A percentile compares a stretch with the other conserved stretches of the same genome.
Conservation (phyloP, 2,329 filamentous ascomycete species). For the Lasiodiplodia hormozganensis region DNA sequence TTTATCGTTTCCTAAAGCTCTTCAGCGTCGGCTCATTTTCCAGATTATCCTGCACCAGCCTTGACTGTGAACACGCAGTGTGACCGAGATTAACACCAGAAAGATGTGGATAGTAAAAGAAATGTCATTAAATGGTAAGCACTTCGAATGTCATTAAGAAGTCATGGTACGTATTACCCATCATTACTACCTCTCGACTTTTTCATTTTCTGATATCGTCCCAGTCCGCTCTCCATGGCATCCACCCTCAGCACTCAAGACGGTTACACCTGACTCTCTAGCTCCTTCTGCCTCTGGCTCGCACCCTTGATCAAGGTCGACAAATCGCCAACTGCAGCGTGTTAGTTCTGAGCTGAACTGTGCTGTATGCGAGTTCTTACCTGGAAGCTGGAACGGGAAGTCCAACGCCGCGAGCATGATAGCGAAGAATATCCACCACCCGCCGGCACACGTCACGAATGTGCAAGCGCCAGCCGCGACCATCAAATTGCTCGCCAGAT, state of each 20-base stretch:
- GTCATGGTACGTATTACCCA: constrained; percentile 21
- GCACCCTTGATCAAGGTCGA: constrained; percentile 54
- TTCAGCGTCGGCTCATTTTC: background rate
- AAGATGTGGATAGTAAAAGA: background rate
- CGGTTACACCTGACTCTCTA: background rate
- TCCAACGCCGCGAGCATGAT: constrained; percentile 62
- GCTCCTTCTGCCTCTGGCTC: constrained; percentile 40
- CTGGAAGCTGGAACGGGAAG: constrained; percentile 52
- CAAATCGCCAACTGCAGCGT: constrained; percentile 49
- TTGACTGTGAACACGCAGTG: background rate
- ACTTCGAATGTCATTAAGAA: background rate
- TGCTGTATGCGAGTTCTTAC: background rate
- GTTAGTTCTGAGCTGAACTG: constrained; percentile 9
- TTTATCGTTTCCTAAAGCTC: background rate
- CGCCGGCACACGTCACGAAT: constrained; percentile 56
- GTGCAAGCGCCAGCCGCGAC: constrained; percentile 56
- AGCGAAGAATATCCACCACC: constrained; percentile 62
- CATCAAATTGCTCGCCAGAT: constrained; percentile 37
- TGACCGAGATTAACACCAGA: background rate
- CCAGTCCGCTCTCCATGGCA: background rate
- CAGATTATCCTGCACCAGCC: too few relatives aligned
- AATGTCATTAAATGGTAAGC: constrained; percentile 13
- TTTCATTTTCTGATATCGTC: background rate
- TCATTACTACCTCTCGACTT: background rate
- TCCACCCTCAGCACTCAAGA: background rate